phyloP scores from a whole-genome alignment of 106 monocot genomes.

The Amphibolis antarctica region DNA sequence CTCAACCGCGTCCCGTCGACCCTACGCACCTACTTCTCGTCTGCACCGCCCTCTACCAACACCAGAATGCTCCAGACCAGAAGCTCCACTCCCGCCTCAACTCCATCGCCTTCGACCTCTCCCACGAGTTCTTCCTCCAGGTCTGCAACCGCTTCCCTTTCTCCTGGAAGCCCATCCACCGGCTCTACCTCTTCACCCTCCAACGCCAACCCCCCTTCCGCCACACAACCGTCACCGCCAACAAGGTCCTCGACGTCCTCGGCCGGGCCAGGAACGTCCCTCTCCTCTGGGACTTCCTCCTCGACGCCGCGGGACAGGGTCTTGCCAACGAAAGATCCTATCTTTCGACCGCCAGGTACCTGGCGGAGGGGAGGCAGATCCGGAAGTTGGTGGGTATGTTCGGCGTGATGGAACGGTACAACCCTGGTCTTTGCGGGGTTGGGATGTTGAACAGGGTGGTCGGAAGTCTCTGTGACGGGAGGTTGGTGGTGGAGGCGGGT shows the following conservation, averaged over 20 bases:
- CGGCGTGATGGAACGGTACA: constrained; percentile 12
- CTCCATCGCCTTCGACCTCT: constrained; percentile 25
- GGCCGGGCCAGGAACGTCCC: constrained; percentile 42
- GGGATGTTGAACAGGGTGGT: constrained; percentile 33
- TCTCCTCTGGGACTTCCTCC: constrained; percentile 39
- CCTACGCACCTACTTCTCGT: constrained; percentile 57
- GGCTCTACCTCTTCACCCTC: constrained; percentile 44
- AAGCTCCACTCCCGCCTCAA: constrained; percentile 37
- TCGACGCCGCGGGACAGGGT: constrained; percentile 2
- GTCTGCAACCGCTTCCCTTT: constrained; percentile 54
- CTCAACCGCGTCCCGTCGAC: constrained; percentile 14
- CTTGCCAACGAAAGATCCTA: constrained; percentile 21
- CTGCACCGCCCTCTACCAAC: constrained; percentile 71
- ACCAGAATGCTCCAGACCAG: constrained; percentile 32
- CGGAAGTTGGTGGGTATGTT: constrained; percentile 34
- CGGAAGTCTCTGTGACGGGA: constrained; percentile 23
- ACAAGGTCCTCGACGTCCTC: constrained; percentile 43
- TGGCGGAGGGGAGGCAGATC: constrained; percentile 50
- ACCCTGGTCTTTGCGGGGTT: constrained; percentile 2
- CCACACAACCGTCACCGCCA: constrained; percentile 43
- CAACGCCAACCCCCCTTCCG: constrained; percentile 19
- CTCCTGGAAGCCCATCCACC: constrained; percentile 69
- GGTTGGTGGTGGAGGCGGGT: constrained; percentile 35
- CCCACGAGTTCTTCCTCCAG: constrained; percentile 69
- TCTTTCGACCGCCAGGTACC: constrained; percentile 12